phyloP scores from a whole-genome alignment of 768 basidiomycete genomes.

The Termitomyces sp. region DNA sequence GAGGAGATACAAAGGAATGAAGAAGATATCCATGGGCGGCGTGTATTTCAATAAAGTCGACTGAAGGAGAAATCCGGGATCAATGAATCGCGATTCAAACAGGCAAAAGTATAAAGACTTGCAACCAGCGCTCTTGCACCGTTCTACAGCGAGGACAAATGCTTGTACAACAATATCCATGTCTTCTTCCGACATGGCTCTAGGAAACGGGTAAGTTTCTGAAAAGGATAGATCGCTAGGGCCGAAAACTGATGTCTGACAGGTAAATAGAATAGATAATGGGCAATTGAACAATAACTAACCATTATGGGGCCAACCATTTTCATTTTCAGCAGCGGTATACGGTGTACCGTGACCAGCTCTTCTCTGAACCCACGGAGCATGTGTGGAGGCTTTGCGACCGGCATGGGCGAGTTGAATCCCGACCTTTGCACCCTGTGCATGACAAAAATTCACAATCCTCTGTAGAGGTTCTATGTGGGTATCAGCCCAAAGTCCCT shows the following conservation, averaged over 20 bases:
- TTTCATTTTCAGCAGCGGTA: slow-evolving; percentile 47
- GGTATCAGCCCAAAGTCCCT: slow-evolving; percentile 74
- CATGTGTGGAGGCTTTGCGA: slow-evolving; percentile 66
- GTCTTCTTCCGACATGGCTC: slow-evolving; percentile 53
- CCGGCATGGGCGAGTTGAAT: slow-evolving; percentile 79
- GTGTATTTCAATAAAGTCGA: slow-evolving; percentile 74
- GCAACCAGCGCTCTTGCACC: slow-evolving; percentile 65
- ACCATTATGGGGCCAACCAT: slow-evolving; percentile 73
- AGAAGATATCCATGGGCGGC: slow-evolving; percentile 71
- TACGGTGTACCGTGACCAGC: slow-evolving; percentile 30
- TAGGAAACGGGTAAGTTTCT: slow-evolving; percentile 51
- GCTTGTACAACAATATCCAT: slow-evolving; percentile 59
- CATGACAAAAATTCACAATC: slow-evolving; percentile 72
- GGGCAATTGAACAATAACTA: slow-evolving; percentile 4
- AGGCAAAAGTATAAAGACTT: slow-evolving; percentile 19
- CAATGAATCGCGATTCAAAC: background rate
- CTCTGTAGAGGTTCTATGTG: slow-evolving; percentile 71
- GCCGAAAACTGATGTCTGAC: slow-evolving; percentile 47
- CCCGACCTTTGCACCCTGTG: slow-evolving; percentile 69
- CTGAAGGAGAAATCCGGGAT: slow-evolving; percentile 26
- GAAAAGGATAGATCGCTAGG: slow-evolving; percentile 61
- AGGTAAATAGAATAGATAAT: background rate
- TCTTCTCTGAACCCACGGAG: slow-evolving; percentile 61
- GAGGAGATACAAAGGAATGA: slow-evolving; percentile 67
- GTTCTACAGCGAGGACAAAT: slow-evolving; percentile 51